Evolutionary conservation across 768 basidiomycete genomes (phyloP).

Genomic region (Tephrocybe sp.): DNA sequence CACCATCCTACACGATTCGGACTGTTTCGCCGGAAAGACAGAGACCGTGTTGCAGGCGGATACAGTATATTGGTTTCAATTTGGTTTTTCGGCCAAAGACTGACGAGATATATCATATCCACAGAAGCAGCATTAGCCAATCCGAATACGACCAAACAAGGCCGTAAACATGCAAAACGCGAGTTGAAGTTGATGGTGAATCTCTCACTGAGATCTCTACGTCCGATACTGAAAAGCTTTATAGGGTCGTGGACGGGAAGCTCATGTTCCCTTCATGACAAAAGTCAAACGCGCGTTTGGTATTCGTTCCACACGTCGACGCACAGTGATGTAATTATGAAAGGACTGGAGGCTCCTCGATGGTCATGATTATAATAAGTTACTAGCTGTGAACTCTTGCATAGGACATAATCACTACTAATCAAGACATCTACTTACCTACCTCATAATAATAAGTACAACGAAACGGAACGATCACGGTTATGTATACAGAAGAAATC

Average conservation of each 20-base stretch:
- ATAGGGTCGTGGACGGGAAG: constrained; percentile 41
- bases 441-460: too few relatives aligned
- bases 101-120: not conserved
- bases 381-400: too few relatives aligned
- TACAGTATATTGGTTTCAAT: constrained; percentile 35
- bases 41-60: constrained; percentile 45
- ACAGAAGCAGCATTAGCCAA: constrained; percentile 49
- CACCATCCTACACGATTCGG: constrained; percentile 6
- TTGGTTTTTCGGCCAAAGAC: not conserved
- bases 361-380: too few relatives aligned
- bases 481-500: not conserved
- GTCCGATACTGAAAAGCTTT: not conserved
- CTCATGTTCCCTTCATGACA: constrained; percentile 50
- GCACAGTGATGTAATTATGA: too few relatives aligned
- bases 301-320: constrained; percentile 36
- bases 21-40: constrained; percentile 36
- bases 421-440: too few relatives aligned
- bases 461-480: too few relatives aligned
- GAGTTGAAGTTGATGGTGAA: constrained; percentile 46
- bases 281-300: constrained; percentile 51
- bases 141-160: constrained; percentile 45
- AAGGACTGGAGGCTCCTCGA: too few relatives aligned
- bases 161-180: constrained; percentile 43
- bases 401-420: too few relatives aligned
- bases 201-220: not conserved